Conservation (phyloP, 371 early-diverging fungal species). For the Mucor ambiguus region DNA sequence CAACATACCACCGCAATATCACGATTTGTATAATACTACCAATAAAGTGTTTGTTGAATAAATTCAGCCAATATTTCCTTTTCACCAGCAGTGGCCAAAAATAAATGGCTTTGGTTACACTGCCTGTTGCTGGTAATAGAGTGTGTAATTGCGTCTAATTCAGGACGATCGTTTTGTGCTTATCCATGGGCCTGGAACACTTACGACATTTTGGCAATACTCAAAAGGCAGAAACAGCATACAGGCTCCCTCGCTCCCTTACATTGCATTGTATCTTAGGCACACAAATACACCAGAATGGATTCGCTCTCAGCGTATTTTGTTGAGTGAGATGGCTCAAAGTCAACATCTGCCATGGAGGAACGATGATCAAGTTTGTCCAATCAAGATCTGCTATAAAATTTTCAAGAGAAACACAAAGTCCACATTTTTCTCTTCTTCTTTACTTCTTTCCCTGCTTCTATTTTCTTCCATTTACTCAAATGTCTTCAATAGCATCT, state of each 20-base stretch:
- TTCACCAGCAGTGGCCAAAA: not conserved
- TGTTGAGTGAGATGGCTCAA: not conserved
- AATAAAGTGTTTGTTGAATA: not conserved
- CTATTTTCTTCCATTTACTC: not conserved
- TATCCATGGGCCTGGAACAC: slow-evolving; percentile 5
- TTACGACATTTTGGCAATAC: not conserved
- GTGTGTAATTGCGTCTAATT: not conserved
- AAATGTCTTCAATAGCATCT: slow-evolving; percentile 12
- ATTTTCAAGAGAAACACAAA: not conserved
- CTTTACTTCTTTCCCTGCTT: not conserved
- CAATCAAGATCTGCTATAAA: not conserved
- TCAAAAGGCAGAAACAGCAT: not conserved
- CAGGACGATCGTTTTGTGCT: slow-evolving; percentile 1
- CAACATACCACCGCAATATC: not conserved
- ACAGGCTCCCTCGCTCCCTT: not conserved
- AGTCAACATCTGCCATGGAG: not conserved
- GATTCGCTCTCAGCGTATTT: not conserved
- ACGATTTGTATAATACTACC: not conserved
- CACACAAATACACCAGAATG: not conserved
- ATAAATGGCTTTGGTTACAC: not conserved
- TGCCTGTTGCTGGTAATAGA: not conserved
- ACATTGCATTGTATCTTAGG: not conserved
- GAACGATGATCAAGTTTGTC: not conserved
- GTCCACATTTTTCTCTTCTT: not conserved
- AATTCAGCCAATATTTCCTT: slow-evolving; percentile 2